Evolutionary conservation across 495 filamentous ascomycete species (phyloP), one percentile per base, ranked within the genome.

Genomic region (Amphirosellinia nigrospora): DNA sequence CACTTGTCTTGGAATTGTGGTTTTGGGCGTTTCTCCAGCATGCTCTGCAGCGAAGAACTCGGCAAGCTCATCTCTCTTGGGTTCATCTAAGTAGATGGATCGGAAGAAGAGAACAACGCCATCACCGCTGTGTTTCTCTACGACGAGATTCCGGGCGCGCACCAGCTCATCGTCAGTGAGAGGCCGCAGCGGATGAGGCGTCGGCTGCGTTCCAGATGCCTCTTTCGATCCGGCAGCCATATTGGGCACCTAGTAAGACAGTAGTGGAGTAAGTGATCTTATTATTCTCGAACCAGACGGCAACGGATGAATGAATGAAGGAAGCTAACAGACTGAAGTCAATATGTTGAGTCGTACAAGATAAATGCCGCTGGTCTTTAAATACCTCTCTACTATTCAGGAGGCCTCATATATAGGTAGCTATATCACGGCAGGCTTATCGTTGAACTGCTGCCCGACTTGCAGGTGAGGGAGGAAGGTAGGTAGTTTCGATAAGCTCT

Each of bases 1-100:
- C n/a, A 90, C 89, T 46, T 88, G 77, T 58, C 90, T 85, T 6
- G 85, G 81, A 7, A 89, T 90, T 48, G 89, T 84, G 34, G 21
- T 58, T 75, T 66, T 77, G 73, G 75, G 78, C 78, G 72, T 72
- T 73, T 71, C 75, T 41, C 82, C 80, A 19, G 73, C 73, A 72
- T 84, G 80, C 74, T 86, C 87, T 10, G 80, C 80, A 8, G 63
- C 70, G 26, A 84, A 76, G 66, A 79, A 84, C 5, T 75, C 80
- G 3, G 87, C 68, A 13, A 90, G 77, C 4, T 87, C 82, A 3
- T 82, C 77, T 76, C 90, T 92, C 19, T 82, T 79, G 23, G 91
- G 91, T 78, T 93, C 91, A 39, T 86, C 78, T 7, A 92, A 78
- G 1, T 88, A 88, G 43, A 92, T 83, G 39, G 79, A 79, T 72